Base-by-base conservation (phyloP, 306 rosid genomes). In the Fragaria ananassa region DNA sequence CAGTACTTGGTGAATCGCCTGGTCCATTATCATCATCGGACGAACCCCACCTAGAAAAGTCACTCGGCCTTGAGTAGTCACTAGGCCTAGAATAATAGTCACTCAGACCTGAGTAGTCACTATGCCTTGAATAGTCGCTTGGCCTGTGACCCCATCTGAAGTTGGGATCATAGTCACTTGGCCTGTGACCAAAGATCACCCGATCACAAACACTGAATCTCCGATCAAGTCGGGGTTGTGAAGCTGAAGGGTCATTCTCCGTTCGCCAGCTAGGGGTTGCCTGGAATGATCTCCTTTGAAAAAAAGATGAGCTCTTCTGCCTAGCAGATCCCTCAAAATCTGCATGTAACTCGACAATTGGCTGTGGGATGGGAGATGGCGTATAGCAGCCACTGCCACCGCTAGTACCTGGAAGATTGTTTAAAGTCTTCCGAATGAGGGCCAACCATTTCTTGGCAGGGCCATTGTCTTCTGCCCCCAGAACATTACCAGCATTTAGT, bases 401-500 rank as follows among this genome's bases (percentile, higher is more conserved):
- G 44, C 98, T 96, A 39, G 90, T 85, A 45, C 99, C 99, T 1
- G 99, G 99, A 77, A 96, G 93, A 83, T 89, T 89, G 88, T 93
- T 96, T 39, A 96, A 88, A 53, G 97, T 88, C 79, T 85, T 96
- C 66, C 98, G 86, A 49, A 96, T 96, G 58, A 96, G 94, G 83
- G 99, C 89, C 86, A 86, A 71, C 99, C 99, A 96, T 78, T 96
- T 96, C 83, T 96, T 96, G 68, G 99, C 99, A 46, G 99, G 99
- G 81, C 99, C 99, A 75, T 91, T 96, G 90, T 96, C 99, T 81
- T 96, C 99, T 47, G 99, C 91, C 2, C 98, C 99, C 13, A 96
- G 86, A 78, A 96, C 85, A 72, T 96, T 96, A 70, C 99, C 97
- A 76, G 99, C 99, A 88, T 93, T 96, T 86, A 96, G 88, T 23